These are phyloP conservation scores for Cercophora scortea DNA, from an alignment of 495 filamentous ascomycete species.

Conservation along the genomic window DNA sequence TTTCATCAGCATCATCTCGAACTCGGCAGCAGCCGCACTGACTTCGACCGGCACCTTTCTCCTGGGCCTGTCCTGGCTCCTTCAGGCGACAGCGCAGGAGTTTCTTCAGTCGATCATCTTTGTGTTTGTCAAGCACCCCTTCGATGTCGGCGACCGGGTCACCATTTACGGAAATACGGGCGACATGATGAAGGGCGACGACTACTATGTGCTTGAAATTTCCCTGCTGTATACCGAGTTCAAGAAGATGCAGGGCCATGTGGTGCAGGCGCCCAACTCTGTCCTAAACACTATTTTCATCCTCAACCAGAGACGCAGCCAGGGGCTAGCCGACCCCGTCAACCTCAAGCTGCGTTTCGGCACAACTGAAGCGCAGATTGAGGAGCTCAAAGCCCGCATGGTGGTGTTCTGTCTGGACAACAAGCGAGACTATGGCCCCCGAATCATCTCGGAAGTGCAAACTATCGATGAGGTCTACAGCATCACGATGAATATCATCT, in stretches of 20 bases:
- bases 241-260: slow-evolving; percentile 95
- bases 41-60: slow-evolving; percentile 81
- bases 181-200: slow-evolving; percentile 65
- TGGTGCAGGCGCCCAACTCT: slow-evolving; percentile 93
- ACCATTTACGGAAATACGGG: slow-evolving; percentile 89
- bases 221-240: slow-evolving; percentile 95
- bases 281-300: slow-evolving; percentile 90
- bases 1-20: slow-evolving; percentile 81
- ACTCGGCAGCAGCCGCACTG: slow-evolving; percentile 73
- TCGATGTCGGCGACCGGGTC: slow-evolving; percentile 92
- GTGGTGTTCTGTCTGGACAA: slow-evolving; percentile 77
- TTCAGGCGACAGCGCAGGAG: slow-evolving; percentile 87
- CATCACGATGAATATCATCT: slow-evolving; percentile 87
- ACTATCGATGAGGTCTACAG: slow-evolving; percentile 49
- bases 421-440: slow-evolving; percentile 85
- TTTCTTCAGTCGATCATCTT: slow-evolving; percentile 88
- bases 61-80: slow-evolving; percentile 84
- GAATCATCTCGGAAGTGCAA: slow-evolving; percentile 83
- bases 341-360: slow-evolving; percentile 82
- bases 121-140: slow-evolving; percentile 96
- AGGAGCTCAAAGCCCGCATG: slow-evolving; percentile 72
- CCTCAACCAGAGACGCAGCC: slow-evolving; percentile 86
- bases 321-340: slow-evolving; percentile 80
- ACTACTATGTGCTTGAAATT: slow-evolving; percentile 94
- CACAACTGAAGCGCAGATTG: slow-evolving; percentile 79